Evolutionary conservation across 495 filamentous ascomycete genomes (phyloP).

Genomic region (Penicillium waksmanii): DNA sequence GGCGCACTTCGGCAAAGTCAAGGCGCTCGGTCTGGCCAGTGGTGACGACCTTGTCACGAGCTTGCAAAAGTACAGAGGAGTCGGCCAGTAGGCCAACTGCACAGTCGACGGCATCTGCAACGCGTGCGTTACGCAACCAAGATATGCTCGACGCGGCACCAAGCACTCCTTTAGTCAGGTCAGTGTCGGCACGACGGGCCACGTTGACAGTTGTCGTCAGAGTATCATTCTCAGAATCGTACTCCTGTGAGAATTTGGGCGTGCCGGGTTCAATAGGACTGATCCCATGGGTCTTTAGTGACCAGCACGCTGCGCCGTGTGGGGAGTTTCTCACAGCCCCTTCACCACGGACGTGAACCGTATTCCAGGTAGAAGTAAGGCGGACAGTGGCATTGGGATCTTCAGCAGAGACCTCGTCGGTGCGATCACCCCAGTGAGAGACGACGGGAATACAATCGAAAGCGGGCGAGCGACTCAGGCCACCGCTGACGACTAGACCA

Average conservation of each 20-base stretch:
- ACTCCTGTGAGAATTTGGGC: conserved; percentile 10
- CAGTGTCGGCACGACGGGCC: conserved; percentile 12
- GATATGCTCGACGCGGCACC: conserved; percentile 10
- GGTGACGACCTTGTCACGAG: conserved; percentile 15
- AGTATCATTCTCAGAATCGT: conserved; percentile 11
- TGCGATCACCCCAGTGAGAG: conserved; percentile 17
- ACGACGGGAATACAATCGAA: conserved; percentile 17
- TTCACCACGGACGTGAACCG: conserved; percentile 16
- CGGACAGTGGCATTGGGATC: conserved; percentile 13
- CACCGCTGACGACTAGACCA: conserved; percentile 14
- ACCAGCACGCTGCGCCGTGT: conserved; percentile 13
- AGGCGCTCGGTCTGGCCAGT: neutral
- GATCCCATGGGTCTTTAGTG: conserved; percentile 12
- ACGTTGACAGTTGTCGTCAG: conserved; percentile 15
- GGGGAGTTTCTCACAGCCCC: conserved; percentile 9
- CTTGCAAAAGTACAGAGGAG: conserved; percentile 9
- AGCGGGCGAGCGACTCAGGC: conserved; percentile 18
- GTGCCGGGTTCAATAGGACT: conserved; percentile 6
- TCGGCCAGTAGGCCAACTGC: conserved; percentile 17
- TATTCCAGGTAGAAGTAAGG: conserved; percentile 15
- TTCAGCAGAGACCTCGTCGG: conserved; percentile 9
- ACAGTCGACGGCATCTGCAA: conserved; percentile 16
- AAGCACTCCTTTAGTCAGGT: conserved; percentile 7
- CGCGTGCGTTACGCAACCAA: conserved; percentile 17
- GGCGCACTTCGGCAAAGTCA: conserved; percentile 18